phyloP scores from a whole-genome alignment of 2,329 filamentous ascomycete genomes.

The Acephala macrosclerotiorum region DNA sequence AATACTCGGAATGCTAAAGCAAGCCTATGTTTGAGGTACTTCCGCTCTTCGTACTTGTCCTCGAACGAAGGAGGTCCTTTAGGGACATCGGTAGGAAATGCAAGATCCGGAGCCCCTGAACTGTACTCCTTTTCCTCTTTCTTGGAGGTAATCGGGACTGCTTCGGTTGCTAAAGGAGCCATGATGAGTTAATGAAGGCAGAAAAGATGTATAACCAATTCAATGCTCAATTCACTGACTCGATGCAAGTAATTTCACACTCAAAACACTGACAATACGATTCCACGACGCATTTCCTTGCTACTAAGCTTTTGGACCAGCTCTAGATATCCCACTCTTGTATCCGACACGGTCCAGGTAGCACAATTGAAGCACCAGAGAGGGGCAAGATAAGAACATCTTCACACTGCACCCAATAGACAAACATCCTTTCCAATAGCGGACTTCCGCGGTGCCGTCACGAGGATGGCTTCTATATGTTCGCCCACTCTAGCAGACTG shows the following conservation, averaged over 20 bases:
- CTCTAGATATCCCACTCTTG: not conserved
- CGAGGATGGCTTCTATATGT: not conserved
- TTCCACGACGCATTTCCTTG: too few species aligned
- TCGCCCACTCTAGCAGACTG: not conserved
- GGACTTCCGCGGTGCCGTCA: not conserved
- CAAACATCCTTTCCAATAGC: not conserved
- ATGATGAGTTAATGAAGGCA: not conserved
- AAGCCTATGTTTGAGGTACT: slow-evolving; percentile 48
- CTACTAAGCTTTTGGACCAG: too few species aligned
- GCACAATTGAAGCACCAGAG: not conserved
- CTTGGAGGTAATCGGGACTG: too few species aligned
- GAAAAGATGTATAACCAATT: not conserved
- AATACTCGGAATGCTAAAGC: slow-evolving; percentile 45
- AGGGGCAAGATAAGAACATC: not conserved
- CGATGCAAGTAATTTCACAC: not conserved
- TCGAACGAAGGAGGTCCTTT: slow-evolving; percentile 55
- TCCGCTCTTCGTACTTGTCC: slow-evolving; percentile 38
- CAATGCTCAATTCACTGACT: not conserved
- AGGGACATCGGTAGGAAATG: slow-evolving; percentile 18
- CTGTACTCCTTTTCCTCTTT: too few species aligned
- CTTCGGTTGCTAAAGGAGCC: not conserved
- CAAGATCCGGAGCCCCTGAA: not conserved
- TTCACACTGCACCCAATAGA: not conserved
- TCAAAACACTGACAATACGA: too few species aligned
- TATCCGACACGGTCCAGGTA: not conserved